Conservation (phyloP, 306 rosid genomes). For the Fragaria ananassa region DNA sequence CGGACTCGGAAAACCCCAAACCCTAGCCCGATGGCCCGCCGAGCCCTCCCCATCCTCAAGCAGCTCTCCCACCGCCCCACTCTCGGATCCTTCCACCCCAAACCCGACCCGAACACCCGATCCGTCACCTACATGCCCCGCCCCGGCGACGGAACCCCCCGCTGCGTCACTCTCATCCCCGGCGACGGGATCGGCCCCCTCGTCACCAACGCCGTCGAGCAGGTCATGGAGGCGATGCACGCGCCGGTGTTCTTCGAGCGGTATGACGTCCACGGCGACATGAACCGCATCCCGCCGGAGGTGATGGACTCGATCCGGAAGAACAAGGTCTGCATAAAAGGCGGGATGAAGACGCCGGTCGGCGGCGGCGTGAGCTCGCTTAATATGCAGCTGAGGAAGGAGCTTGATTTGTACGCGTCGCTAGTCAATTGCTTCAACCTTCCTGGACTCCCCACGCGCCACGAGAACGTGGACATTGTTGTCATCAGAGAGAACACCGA, state of each 20-base stretch:
- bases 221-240: conserved; percentile 93
- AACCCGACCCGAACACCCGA: conserved; percentile 29
- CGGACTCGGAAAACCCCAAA: neutral
- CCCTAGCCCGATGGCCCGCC: conserved; percentile 21
- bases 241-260: conserved; percentile 83
- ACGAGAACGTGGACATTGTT: conserved; percentile 79
- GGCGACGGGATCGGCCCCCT: conserved; percentile 90
- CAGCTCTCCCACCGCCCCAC: conserved; percentile 6
- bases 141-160: conserved; percentile 78
- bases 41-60: conserved; percentile 23
- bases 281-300: conserved; percentile 63
- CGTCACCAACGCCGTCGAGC: conserved; percentile 80
- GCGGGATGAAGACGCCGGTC: conserved; percentile 72
- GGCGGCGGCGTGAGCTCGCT: conserved; percentile 90
- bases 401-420: conserved; percentile 84
- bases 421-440: conserved; percentile 61
- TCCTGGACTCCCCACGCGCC: conserved; percentile 70
- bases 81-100: conserved; percentile 27
- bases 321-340: conserved; percentile 86
- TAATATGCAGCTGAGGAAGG: conserved; percentile 75
- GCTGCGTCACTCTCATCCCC: conserved; percentile 71
- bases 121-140: conserved; percentile 61
- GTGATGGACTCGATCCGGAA: conserved; percentile 72
- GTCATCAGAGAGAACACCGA: conserved; percentile 92
- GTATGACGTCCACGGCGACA: conserved; percentile 69